Base-by-base conservation (phyloP, 805 yeast genomes). In the Teunomyces stri region DNA sequence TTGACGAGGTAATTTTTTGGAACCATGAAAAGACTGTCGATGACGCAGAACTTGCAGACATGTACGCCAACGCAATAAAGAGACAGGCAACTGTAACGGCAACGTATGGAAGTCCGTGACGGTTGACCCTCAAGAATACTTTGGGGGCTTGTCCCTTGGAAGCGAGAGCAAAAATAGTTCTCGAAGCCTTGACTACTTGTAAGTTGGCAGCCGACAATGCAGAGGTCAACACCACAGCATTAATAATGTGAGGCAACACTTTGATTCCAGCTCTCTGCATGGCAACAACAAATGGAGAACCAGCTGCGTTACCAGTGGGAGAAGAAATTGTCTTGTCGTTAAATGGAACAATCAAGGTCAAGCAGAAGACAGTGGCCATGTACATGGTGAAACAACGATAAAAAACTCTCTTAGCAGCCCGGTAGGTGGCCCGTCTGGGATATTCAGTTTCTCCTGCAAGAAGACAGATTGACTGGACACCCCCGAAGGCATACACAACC, bases 251-350 rank as follows among this genome's bases (percentile, higher is more conserved):
- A 9, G 71, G 72, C 20, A 72, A 56, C 0, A 59, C 74, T 30
- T 53, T 56, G 29, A 71, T 68, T 5, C 64, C 64, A 10, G 66
- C 67, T 35, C 59, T 51, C 42, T 58, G 53, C 51, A 70, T 66
- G 7, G 72, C 74, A 50, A 72, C 58, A 12, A 72, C 75, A 46
- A 69, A 72, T 11, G 75, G 75, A 9, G 75, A 70, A 9, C 71
- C 65, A 29, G 56, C 35, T 21, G 69, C 65, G 55, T 51, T 56
- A 6, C 72, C 59, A 46, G 59, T 52, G 43, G 60, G 60, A 47
- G 64, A 44, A 44, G 66, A 55, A 51, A 67, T 49, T 11, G 20
- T 34, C 21, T 51, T 38, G 47, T 69, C 65, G 41, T 65, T 58
- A 27, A 61, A 59, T 11, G 73, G 55, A 34, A 68, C 64, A 50